These are phyloP conservation scores for Plasmodium sp. DNA, from an alignment of 169 alveolate genomes.

Conservation along the genomic window DNA sequence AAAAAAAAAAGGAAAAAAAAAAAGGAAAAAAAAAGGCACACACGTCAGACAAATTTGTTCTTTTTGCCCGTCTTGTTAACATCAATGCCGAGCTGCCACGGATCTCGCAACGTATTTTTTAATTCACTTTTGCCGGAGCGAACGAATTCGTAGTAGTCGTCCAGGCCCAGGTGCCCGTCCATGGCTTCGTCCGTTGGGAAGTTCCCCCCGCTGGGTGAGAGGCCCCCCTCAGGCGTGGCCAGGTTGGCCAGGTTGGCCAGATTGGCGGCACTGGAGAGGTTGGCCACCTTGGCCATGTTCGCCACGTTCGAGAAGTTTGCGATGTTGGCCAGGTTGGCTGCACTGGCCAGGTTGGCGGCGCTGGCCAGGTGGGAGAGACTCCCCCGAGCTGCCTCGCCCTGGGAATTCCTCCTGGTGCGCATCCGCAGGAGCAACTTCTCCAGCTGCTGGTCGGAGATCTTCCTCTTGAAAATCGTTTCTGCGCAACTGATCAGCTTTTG, in stretches of 20 bases:
- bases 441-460: neutral
- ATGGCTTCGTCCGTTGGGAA: neutral
- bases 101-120: constrained; percentile 11
- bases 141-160: constrained; percentile 4
- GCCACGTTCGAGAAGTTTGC: neutral
- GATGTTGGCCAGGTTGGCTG: neutral
- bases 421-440: neutral
- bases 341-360: neutral
- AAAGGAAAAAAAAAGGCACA: neutral
- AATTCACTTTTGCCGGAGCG: constrained; percentile 2
- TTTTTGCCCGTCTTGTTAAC: neutral
- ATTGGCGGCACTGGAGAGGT: neutral
- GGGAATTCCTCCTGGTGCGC: neutral
- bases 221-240: neutral
- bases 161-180: neutral
- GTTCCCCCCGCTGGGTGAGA: neutral
- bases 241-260: neutral
- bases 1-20: too few species aligned
- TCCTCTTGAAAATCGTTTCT: neutral
- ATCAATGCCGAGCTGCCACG: constrained; percentile 33
- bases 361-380: neutral
- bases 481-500: neutral
- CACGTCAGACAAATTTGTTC: neutral
- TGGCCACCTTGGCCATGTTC: neutral
- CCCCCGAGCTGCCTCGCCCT: neutral